Evolutionary conservation across 208 protist species (phyloP), one percentile per base, ranked within the genome.

Genomic region (Leishmania lainsoni): DNA sequence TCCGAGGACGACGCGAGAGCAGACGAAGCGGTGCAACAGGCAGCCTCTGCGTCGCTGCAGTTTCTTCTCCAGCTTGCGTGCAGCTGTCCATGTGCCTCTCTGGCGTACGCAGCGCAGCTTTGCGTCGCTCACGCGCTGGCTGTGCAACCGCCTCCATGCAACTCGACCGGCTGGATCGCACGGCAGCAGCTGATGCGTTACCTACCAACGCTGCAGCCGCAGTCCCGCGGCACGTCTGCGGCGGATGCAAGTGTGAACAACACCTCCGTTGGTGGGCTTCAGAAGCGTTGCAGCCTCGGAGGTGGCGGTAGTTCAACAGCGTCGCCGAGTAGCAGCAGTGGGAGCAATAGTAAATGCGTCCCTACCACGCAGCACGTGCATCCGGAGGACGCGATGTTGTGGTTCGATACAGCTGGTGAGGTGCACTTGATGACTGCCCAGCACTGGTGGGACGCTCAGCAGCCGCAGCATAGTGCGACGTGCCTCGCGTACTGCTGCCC

Each of bases 1-100:
- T 75, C 72, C 29, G 72, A 76, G 58, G 76, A 71, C 6, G 74
- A 61, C 45, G 48, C 26, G n/a, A 51, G 20, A 22, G 58, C n/a
- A 5, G 20, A 9, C 29, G 74, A 63, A 29, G 76, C 72, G 5
- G 81, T 83, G 68, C 76, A 88, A 52, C 81, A 88, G 68, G 86
- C 87, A 26, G 87, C 87, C 26, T 78, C 81, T 5, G 77, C 84
- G 8, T 29, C 90, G 17, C 65, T 94, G 32, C 91, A 93, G 81
- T 85, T 91, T 59, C 48, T 95, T 56, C 51, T 90, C 22, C 82
- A 80, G 29, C 79, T 91, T 12, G 91, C 93, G 63, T 96, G 93
- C 83, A 93, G 84, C 76, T 96, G 91, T 75, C 93, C 93, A 58
- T 94, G 90, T 71, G 80, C 83, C 32, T 61, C 91, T 10, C 80